phyloP scores from a whole-genome alignment of 192 early-diverging fungal genomes.

The Oehlia diaphana region DNA sequence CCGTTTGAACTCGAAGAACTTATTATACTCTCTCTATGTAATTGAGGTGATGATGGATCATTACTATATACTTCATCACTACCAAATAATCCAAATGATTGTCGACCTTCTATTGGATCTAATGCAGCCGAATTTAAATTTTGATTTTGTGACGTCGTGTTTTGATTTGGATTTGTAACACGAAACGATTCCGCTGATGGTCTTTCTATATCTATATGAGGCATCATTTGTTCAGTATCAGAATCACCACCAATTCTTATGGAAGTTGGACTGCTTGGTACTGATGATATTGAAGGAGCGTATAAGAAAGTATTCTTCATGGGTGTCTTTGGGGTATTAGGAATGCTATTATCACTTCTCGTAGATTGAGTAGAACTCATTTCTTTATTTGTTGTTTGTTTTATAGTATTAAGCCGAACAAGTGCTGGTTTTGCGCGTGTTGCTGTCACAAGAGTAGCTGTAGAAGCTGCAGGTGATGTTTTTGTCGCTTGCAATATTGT shows the following conservation, averaged over 20 bases:
- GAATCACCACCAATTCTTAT: background rate
- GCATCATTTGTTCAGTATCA: constrained; percentile 1
- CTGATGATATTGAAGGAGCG: constrained; percentile 7
- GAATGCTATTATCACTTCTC: background rate
- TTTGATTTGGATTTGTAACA: background rate
- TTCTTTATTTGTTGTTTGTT: background rate
- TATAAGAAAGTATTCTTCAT: background rate
- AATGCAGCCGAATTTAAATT: background rate
- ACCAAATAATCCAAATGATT: constrained; percentile 25
- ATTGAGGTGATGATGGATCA: background rate
- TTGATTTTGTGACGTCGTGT: background rate
- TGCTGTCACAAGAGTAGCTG: constrained; percentile 23
- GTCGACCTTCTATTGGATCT: constrained; percentile 18
- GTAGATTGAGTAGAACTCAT: background rate
- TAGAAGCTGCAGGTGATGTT: background rate
- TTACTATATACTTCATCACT: constrained; percentile 4
- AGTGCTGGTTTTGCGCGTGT: constrained; percentile 25
- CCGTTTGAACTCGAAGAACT: constrained; percentile 14
- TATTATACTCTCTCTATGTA: constrained; percentile 21
- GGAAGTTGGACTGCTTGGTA: background rate
- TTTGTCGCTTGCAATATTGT: constrained; percentile 22
- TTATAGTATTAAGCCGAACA: constrained; percentile 23
- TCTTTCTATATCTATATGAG: constrained; percentile 5
- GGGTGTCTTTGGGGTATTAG: constrained; percentile 4
- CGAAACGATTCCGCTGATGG: constrained; percentile 4